Base-by-base conservation (phyloP, 148 eudicot genomes). In the Suaeda aralocaspica region DNA sequence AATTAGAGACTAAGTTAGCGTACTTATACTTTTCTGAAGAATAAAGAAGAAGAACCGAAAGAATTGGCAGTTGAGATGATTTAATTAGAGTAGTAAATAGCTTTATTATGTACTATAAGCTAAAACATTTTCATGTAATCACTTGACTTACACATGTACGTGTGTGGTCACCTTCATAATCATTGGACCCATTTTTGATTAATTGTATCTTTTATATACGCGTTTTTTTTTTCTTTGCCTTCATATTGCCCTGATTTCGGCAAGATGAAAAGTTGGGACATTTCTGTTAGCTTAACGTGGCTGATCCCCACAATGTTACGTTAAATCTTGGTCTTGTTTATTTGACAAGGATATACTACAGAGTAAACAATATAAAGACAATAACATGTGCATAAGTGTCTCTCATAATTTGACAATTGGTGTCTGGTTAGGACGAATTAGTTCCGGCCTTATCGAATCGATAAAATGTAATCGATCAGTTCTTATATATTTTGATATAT, bases 121-220 rank as follows among this genome's bases (percentile, higher is more conserved):
- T n/a, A n/a, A n/a, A n/a, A n/a, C n/a, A 3, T 39, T 4, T 39
- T 5, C 44, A 39, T 39, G 44, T 39, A 39, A 5, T 39, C 71
- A 14, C 29, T 34, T 51, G 42, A 36, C 41, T 36, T 36, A 8
- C 41, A 36, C 41, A 36, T 36, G 41, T 36, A 3, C 46, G 60
- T 39, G 46, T 57, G 18, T 70, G 18, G 65, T 34, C 66, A 44
- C 56, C 55, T 44, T 58, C 4, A 4, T 36, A 36, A 69, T 69
- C 41, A 69, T 69, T 69, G 64, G 42, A 57, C 29, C 45, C 21
- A 11, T 26, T 46, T 39, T 49, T 2, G 16, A 22, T 49, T 36
- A 28, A 18, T 45, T 68, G 18, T 36, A 2, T 6, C 50, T 45
- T 39, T 68, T 10, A 53, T 39, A 45, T 24, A 68, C 62, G 72